Evolutionary conservation across 768 basidiomycete genomes (phyloP), one percentile per base, ranked within the genome.

Genomic region (Agrocybe praecox): DNA sequence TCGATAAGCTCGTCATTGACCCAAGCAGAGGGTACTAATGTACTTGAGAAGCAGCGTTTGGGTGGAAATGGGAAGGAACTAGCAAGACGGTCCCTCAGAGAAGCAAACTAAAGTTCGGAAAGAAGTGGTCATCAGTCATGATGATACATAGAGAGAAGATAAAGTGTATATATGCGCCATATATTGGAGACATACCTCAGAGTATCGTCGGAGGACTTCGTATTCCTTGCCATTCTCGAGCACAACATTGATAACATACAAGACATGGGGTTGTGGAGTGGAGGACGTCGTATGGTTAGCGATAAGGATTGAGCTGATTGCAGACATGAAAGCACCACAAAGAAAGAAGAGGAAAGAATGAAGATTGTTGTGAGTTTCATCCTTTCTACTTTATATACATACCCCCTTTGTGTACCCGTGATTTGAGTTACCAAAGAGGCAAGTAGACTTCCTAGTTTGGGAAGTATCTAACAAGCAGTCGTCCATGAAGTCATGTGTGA

Each of bases 1-100:
- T 73, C 60, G 53, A 84, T 80, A 24, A 82, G 76, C 6, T 68
- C 61, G 59, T 85, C 80, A 60, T 82, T 78, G n/a, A 80, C 68
- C 81, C 83, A 83, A 1, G 78, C 77, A 2, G 74, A 75, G 0
- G 81, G 81, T 17, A 81, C 46, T 56, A 83, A 74, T 1, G 71
- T 69, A 5, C 76, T 79, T 10, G 68, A 64, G 8, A 85, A 65
- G 23, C 76, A 65, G 15, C 76, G 78, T 66, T 80, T 82, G 3
- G 82, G 79, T 2, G 82, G 82, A 12, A 85, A 71, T 4, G 66
- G 48, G 57, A 72, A 74, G 0, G 69, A 60, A 56, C 76, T 72
- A 32, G 65, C 66, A n/a, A 81, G 68, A 15, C 66, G 57, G 58
- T 62, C 61, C 51, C 76, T 74, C 44, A 82, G 69, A 17, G 69